Conservation (phyloP, 768 basidiomycete genomes). For the Leucosporidium scottii region DNA sequence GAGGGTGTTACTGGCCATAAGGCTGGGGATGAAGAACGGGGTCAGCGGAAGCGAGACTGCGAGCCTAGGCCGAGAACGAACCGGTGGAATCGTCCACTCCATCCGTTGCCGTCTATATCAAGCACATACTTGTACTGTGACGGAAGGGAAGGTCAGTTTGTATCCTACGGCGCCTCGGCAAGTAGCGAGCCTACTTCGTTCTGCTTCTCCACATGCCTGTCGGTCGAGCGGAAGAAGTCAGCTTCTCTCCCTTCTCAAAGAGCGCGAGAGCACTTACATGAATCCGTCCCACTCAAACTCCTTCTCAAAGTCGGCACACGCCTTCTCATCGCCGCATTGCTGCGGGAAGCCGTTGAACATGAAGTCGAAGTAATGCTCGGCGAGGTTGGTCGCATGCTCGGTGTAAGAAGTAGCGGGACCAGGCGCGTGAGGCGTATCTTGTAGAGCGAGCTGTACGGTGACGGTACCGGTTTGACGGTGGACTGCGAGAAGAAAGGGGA, state of each 20-base stretch:
- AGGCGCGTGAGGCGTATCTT: conserved; percentile 3
- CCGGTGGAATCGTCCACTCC: conserved; percentile 70
- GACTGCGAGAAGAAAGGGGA: background rate
- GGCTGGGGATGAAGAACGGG: background rate
- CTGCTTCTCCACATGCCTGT: conserved; percentile 13
- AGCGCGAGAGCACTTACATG: conserved; percentile 4
- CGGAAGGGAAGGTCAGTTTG: background rate
- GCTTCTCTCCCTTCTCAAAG: too few relatives aligned
- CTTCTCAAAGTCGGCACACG: conserved; percentile 15
- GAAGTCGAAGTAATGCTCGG: conserved; percentile 25
- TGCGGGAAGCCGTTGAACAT: conserved; percentile 14
- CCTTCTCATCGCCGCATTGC: conserved; percentile 21
- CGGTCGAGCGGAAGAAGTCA: too few relatives aligned
- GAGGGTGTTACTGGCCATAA: conserved; percentile 28
- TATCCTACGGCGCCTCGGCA: too few relatives aligned
- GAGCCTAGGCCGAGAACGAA: background rate
- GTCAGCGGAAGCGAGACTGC: background rate
- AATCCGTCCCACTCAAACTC: conserved; percentile 25
- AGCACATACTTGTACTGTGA: conserved; percentile 73
- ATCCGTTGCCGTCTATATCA: conserved; percentile 90
- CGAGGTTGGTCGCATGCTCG: background rate
- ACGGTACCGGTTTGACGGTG: conserved; percentile 3
- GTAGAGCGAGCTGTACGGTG: conserved; percentile 4
- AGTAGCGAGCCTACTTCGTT: conserved; percentile 9
- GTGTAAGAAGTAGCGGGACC: conserved; percentile 7